Percentiles rank a stretch among this genome's conserved stretches.
phyloP scores from a whole-genome alignment of 108 stramenopile species.

The Poteriospumella lacustris region DNA sequence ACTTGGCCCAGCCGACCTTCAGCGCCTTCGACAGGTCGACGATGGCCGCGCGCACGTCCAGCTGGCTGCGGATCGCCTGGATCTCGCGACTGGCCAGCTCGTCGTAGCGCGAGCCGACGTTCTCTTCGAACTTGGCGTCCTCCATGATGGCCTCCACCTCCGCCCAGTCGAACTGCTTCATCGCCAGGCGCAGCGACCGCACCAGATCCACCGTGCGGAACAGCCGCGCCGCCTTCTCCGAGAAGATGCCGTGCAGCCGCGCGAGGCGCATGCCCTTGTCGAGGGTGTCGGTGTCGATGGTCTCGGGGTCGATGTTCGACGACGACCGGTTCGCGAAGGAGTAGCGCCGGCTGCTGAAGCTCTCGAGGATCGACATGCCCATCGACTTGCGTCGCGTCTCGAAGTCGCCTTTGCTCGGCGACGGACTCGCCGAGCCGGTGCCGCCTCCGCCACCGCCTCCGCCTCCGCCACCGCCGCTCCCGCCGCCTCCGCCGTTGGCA shows the following conservation, averaged over 20 bases:
- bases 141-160: neutral
- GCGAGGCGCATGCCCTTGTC: neutral
- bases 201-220: neutral
- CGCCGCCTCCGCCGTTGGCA: no score
- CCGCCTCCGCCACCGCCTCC: no score
- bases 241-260: neutral
- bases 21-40: neutral
- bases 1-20: conserved; percentile 16
- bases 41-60: conserved; percentile 18
- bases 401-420: no score
- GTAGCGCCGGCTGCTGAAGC: neutral
- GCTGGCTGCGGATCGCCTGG: conserved; percentile 1
- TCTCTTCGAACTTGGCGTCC: neutral
- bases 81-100: neutral
- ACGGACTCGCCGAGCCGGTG: no score
- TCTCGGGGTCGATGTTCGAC: neutral
- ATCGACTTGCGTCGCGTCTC: no score
- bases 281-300: neutral
- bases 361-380: neutral
- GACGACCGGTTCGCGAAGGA: neutral
- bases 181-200: neutral
- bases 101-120: neutral
- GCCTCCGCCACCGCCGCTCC: no score
- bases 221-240: neutral
- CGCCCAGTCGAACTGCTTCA: conserved; percentile 16